A percentile compares a stretch with the other conserved stretches of the same genome.
Evolutionary conservation across 352 stramenopile genomes (phyloP).

Genomic region (Pythium utonaiense): DNA sequence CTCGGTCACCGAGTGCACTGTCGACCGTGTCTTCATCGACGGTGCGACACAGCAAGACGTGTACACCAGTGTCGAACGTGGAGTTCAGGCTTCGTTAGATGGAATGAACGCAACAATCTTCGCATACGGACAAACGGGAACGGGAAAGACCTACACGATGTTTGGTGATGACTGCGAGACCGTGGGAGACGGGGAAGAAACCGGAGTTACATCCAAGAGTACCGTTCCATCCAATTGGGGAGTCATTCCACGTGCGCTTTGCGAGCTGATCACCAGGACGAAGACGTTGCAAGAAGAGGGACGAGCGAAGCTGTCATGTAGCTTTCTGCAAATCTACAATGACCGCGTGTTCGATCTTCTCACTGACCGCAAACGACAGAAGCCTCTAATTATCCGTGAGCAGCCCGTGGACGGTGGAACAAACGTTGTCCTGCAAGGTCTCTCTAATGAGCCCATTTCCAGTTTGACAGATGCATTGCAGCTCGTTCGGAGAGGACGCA

Average conservation of each 20-base stretch:
- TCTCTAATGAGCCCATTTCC: constrained; percentile 46
- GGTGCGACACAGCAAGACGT: constrained; percentile 69
- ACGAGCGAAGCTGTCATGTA: constrained; percentile 59
- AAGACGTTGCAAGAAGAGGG: constrained; percentile 9
- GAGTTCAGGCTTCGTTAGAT: constrained; percentile 61
- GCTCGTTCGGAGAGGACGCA: constrained; percentile 43
- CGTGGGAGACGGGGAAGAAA: neutral
- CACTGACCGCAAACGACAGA: constrained; percentile 56
- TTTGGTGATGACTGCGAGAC: constrained; percentile 51
- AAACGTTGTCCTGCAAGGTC: constrained; percentile 52
- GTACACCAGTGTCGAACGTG: constrained; percentile 63
- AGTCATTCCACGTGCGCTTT: constrained; percentile 76
- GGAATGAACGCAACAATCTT: constrained; percentile 92
- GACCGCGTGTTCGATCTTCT: constrained; percentile 91
- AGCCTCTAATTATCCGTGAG: constrained; percentile 68
- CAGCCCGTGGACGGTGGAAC: constrained; percentile 53
- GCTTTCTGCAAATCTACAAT: constrained; percentile 95
- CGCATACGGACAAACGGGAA: constrained; percentile 89
- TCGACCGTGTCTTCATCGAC: constrained; percentile 72
- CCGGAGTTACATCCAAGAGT: neutral
- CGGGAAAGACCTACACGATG: constrained; percentile 92
- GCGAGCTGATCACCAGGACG: constrained; percentile 48
- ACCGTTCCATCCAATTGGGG: constrained; percentile 34
- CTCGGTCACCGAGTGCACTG: constrained; percentile 56
- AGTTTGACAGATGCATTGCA: constrained; percentile 48